Conservation (phyloP, 176 grass and related monocot species). For the Carex parvula region DNA sequence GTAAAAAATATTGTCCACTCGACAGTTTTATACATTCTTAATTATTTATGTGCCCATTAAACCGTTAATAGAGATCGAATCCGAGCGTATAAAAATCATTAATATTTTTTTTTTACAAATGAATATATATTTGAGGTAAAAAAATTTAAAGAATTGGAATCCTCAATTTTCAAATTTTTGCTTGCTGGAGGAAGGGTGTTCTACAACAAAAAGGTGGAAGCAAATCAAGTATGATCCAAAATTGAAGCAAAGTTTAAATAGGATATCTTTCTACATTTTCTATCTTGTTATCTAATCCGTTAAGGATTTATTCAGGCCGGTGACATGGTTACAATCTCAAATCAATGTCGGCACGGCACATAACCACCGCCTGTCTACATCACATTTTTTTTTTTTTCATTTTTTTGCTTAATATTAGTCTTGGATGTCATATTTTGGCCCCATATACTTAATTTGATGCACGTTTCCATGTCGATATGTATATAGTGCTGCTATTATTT, state of each 20-base stretch:
- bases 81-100: neutral
- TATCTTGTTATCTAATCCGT: neutral
- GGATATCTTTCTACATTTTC: neutral
- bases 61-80: too few species aligned
- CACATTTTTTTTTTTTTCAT: neutral
- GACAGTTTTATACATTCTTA: too few species aligned
- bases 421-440: neutral
- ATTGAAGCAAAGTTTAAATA: neutral
- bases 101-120: neutral
- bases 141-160: neutral
- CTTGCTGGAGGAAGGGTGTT: neutral
- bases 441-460: neutral
- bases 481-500: too few species aligned
- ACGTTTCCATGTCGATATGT: too few species aligned
- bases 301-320: conserved; percentile 7
- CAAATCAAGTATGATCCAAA: conserved; percentile 8
- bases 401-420: neutral
- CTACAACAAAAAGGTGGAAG: neutral
- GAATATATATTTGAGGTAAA: neutral
- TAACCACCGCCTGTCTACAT: neutral
- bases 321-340: neutral
- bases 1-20: too few species aligned
- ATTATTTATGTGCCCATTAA: too few species aligned
- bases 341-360: conserved; percentile 23
- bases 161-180: neutral